Evolutionary conservation across 2,329 filamentous ascomycete species (phyloP), one percentile per base, ranked within the genome.

Genomic region (Aspergillus pseudonomiae): DNA sequence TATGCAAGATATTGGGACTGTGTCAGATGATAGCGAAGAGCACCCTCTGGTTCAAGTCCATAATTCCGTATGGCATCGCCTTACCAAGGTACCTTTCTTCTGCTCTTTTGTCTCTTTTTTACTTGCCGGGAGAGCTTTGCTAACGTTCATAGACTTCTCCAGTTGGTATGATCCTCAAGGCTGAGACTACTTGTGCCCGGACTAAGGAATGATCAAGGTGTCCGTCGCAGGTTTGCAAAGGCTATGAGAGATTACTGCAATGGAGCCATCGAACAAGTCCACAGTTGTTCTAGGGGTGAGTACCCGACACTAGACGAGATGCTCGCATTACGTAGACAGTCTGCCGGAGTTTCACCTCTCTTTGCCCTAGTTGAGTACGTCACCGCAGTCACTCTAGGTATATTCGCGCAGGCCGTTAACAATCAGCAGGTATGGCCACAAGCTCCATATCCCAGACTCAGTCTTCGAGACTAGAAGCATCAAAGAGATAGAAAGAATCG

Each of bases 41-140:
- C 26, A 64, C 36, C 24, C 59, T 9, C 32, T 76, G 9, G 63
- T 71, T 24, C 65, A 72, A 53, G 67, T 72, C 6, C 74, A 76
- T 56, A 73, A 75, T 57, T 63, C 61, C 9, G 68, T 70, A 4
- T 76, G 73, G 73, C 57, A 63, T 7, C 67, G 68, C 14, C 50
- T 75, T 24, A 61, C 67, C 43, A 54, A 67, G 61, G 64, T 62
- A 60, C 1, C 39, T 57, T 19, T 6, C 48, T 1, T 7, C 55
- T 21, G 28, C 24, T n/a, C n/a, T 11, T 26, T 32, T 52, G 50
- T 26, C 10, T 24, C 14, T 16, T 46, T 30, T 19, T 30, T 14
- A 6, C 21, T 26, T 30, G 4, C n/a, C 34, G 21, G 12, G n/a
- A 19, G 21, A 39, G 9, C 2, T 16, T 7, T 24, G n/a, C 34